Percentiles rank a stretch among this genome's conserved stretches.
Evolutionary conservation across 2,329 filamentous ascomycete genomes (phyloP).

Genomic region (Talaromyces amestolkiae): DNA sequence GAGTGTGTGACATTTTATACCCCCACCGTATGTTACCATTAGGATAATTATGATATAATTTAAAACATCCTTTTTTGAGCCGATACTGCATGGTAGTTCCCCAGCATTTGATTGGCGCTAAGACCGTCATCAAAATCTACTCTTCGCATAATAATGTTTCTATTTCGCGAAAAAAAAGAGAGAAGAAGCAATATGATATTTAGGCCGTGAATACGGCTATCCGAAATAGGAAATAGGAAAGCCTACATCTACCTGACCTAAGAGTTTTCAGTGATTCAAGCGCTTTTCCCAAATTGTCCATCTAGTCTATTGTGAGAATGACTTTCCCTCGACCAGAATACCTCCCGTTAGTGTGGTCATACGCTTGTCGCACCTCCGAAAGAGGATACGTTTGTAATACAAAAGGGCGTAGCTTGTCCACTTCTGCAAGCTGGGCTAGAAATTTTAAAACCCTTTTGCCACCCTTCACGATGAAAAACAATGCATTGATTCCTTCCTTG

Average conservation of each 20-base stretch:
- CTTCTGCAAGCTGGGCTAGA: constrained; percentile 16
- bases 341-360: constrained; percentile 23
- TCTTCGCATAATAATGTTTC: constrained; percentile 5
- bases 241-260: neutral
- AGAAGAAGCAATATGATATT: constrained; percentile 7
- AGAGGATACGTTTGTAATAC: constrained; percentile 24
- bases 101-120: neutral
- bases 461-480: constrained; percentile 27
- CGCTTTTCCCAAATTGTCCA: neutral
- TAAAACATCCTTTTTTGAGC: neutral
- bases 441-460: constrained; percentile 21
- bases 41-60: neutral
- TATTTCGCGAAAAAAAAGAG: neutral
- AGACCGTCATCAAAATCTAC: neutral
- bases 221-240: neutral
- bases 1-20: neutral
- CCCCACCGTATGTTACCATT: neutral
- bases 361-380: constrained; percentile 23
- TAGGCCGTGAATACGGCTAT: neutral
- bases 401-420: constrained; percentile 22
- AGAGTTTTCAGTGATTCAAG: neutral
- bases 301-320: constrained; percentile 22
- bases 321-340: constrained; percentile 26
- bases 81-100: neutral
- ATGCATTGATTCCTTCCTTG: constrained; percentile 23